Percentiles rank a stretch among this genome's conserved stretches.
phyloP scores from a whole-genome alignment of 169 alveolate genomes.

The Plasmodium adleri region DNA sequence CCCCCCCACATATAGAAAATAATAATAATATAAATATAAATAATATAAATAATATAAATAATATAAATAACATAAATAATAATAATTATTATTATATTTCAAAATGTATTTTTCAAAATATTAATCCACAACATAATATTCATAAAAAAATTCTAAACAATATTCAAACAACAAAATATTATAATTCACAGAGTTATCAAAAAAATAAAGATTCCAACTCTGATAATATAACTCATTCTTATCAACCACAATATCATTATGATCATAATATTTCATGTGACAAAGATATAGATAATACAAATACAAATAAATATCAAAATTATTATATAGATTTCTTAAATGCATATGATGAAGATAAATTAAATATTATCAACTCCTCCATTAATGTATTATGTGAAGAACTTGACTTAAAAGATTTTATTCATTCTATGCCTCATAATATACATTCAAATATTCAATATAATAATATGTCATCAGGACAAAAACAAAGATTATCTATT shows the following conservation, averaged over 20 bases:
- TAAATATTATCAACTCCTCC: constrained; percentile 28
- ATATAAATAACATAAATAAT: not conserved
- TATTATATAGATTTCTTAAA: constrained; percentile 8
- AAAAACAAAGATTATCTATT: constrained; percentile 67
- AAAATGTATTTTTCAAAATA: not conserved
- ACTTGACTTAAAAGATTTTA: constrained; percentile 38
- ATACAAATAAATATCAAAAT: not conserved
- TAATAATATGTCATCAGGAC: constrained; percentile 59
- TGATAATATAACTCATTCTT: not conserved
- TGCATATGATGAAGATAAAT: constrained; percentile 16
- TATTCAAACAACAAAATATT: not conserved
- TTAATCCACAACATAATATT: not conserved
- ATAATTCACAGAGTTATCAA: not conserved
- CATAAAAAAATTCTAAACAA: not conserved
- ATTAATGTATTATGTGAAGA: constrained; percentile 40
- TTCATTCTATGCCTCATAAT: constrained; percentile 35
- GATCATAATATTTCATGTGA: not conserved
- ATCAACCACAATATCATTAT: not conserved
- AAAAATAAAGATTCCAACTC: not conserved
- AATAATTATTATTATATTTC: not conserved
- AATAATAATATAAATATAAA: not conserved
- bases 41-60: not conserved
- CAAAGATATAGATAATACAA: too few relatives aligned
- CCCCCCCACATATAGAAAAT: not conserved
- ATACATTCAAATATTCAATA: constrained; percentile 26